These are phyloP conservation scores for Lachnellula hyalina DNA, from an alignment of 2,329 filamentous ascomycete genomes.

Conservation along the genomic window DNA sequence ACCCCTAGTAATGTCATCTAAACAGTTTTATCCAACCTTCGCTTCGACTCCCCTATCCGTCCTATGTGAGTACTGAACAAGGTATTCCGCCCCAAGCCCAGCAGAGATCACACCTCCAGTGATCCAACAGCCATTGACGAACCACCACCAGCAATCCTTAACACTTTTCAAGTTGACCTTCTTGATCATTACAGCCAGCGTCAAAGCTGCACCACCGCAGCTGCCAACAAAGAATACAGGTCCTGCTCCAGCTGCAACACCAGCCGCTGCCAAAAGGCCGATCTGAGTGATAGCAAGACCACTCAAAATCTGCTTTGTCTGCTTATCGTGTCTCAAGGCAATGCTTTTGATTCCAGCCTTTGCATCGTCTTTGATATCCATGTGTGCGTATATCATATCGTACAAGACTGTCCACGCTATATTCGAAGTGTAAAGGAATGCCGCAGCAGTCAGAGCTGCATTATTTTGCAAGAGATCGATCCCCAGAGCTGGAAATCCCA, in stretches of 20 bases:
- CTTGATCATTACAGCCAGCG: slow-evolving; percentile 62
- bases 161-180: slow-evolving; percentile 60
- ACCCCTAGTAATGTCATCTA: no score
- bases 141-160: slow-evolving; percentile 73
- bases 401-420: slow-evolving; percentile 84
- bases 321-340: slow-evolving; percentile 69
- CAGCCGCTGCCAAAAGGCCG: slow-evolving; percentile 63
- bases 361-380: slow-evolving; percentile 81
- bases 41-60: background rate
- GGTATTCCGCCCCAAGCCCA: slow-evolving; percentile 56
- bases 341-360: slow-evolving; percentile 88
- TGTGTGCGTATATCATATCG: slow-evolving; percentile 91
- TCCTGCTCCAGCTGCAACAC: slow-evolving; percentile 60
- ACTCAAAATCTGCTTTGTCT: slow-evolving; percentile 71
- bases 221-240: slow-evolving; percentile 64
- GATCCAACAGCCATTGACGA: slow-evolving; percentile 64
- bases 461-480: slow-evolving; percentile 64
- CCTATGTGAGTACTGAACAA: slow-evolving; percentile 41
- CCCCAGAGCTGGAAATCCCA: slow-evolving; percentile 81
- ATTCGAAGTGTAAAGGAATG: slow-evolving; percentile 69
- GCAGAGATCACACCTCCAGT: slow-evolving; percentile 58
- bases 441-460: slow-evolving; percentile 59
- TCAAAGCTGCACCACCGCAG: slow-evolving; percentile 58
- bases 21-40: slow-evolving; percentile 5
- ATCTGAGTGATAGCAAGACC: slow-evolving; percentile 67